These are phyloP conservation scores for Ophiocordyceps unilateralis DNA, from an alignment of 2,329 filamentous ascomycete genomes.

Conservation along the genomic window DNA sequence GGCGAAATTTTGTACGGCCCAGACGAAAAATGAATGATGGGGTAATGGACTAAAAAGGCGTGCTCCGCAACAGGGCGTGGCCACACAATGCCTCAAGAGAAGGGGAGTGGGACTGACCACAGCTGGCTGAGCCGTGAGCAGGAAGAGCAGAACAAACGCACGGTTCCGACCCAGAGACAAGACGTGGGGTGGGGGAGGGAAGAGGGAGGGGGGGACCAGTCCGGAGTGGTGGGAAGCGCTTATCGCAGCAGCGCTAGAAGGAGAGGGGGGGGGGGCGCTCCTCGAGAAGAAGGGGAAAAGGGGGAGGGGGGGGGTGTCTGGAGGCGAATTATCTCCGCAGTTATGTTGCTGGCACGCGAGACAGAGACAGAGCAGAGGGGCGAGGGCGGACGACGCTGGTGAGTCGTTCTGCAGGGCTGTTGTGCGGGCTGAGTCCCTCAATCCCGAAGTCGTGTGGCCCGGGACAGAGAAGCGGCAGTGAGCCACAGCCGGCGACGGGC, in stretches of 20 bases:
- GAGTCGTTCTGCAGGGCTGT: slow-evolving; percentile 1
- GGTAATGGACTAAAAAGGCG: slow-evolving; percentile 9
- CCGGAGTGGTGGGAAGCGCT: slow-evolving; percentile 4
- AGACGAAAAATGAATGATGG: slow-evolving; percentile 10
- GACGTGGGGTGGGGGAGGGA: slow-evolving; percentile 1
- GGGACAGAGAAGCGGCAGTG: neutral
- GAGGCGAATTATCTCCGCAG: slow-evolving; percentile 11
- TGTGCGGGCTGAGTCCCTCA: too few species aligned
- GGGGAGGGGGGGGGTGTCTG: slow-evolving; percentile 9
- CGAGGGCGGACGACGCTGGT: neutral
- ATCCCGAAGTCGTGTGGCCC: neutral
- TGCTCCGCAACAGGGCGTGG: slow-evolving; percentile 7
- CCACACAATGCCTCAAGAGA: slow-evolving; percentile 2
- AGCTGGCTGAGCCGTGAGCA: slow-evolving; percentile 3
- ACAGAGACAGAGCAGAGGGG: neutral
- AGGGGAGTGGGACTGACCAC: slow-evolving; percentile 1
- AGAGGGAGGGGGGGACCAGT: slow-evolving; percentile 1
- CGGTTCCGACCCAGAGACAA: slow-evolving; percentile 2
- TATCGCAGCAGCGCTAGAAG: slow-evolving; percentile 13
- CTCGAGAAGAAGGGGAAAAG: too few species aligned
- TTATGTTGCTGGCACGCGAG: neutral
- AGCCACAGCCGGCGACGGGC: neutral
- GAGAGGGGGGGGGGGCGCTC: slow-evolving; percentile 4
- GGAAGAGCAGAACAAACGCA: slow-evolving; percentile 1
- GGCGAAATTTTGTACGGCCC: slow-evolving; percentile 15